Conservation (phyloP, 805 yeast genomes). For the Candida sanyiensis region DNA sequence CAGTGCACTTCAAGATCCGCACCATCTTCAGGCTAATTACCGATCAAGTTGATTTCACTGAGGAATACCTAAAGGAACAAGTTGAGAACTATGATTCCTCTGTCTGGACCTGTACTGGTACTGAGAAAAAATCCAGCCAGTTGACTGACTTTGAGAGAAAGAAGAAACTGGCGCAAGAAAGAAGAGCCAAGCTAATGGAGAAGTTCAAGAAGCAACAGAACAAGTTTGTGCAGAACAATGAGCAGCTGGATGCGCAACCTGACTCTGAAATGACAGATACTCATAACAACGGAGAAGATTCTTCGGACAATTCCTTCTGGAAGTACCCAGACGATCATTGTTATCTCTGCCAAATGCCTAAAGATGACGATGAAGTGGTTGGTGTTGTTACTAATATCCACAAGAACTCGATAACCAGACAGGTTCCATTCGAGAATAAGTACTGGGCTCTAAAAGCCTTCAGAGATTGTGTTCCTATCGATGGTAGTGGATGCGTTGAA, state of each 20-base stretch:
- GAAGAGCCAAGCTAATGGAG: slow-evolving; percentile 67
- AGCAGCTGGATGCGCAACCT: slow-evolving; percentile 26
- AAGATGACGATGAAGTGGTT: slow-evolving; percentile 57
- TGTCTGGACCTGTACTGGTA: slow-evolving; percentile 8
- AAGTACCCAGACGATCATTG: slow-evolving; percentile 70
- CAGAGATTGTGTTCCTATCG: slow-evolving; percentile 33
- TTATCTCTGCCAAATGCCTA: slow-evolving; percentile 75
- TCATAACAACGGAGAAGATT: slow-evolving; percentile 16
- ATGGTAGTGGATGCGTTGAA: slow-evolving; percentile 11
- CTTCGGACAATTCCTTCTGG: slow-evolving; percentile 35
- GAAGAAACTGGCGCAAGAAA: slow-evolving; percentile 61
- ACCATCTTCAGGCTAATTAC: slow-evolving; percentile 39
- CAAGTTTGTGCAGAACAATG: slow-evolving; percentile 57
- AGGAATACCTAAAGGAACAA: slow-evolving; percentile 30
- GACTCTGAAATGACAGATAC: slow-evolving; percentile 35
- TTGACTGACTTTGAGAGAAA: slow-evolving; percentile 46
- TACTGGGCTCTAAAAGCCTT: slow-evolving; percentile 66
- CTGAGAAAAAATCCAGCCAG: background rate
- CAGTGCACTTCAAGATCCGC: slow-evolving; percentile 50
- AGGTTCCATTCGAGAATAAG: slow-evolving; percentile 54
- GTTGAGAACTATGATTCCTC: slow-evolving; percentile 30
- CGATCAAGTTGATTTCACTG: slow-evolving; percentile 27
- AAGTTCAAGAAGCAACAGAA: slow-evolving; percentile 77
- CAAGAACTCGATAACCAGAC: slow-evolving; percentile 53
- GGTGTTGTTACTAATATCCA: slow-evolving; percentile 67